Evolutionary conservation across 768 basidiomycete genomes (phyloP).

Genomic region (Boletus eberwhitei): DNA sequence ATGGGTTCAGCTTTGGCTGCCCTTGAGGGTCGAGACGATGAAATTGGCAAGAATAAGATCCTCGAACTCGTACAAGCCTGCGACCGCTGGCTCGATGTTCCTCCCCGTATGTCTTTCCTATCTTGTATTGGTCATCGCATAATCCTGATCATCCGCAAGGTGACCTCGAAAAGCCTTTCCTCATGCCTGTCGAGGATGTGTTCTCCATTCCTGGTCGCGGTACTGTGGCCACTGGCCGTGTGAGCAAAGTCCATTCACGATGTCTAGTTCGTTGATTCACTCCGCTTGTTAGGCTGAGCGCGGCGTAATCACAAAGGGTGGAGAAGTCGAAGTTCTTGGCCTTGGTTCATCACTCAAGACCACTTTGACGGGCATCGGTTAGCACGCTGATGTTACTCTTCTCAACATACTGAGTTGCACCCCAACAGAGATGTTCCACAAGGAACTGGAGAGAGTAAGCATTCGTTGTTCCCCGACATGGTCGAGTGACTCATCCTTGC

Average conservation of each 20-base stretch:
- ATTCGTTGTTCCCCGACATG: background rate
- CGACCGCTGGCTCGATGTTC: slow-evolving; percentile 93
- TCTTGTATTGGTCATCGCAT: background rate
- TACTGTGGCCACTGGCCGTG: slow-evolving; percentile 94
- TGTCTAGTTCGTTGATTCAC: background rate
- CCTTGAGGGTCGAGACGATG: slow-evolving; percentile 78
- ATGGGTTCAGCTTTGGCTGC: slow-evolving; percentile 97
- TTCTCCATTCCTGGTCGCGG: slow-evolving; percentile 99
- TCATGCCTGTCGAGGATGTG: slow-evolving; percentile 93
- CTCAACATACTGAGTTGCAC: slow-evolving; percentile 1
- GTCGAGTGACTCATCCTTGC: slow-evolving; percentile 3
- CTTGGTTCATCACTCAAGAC: slow-evolving; percentile 82
- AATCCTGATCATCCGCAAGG: slow-evolving; percentile 41
- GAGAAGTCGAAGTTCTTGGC: slow-evolving; percentile 92
- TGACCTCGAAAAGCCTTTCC: slow-evolving; percentile 97
- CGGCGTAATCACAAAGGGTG: slow-evolving; percentile 85
- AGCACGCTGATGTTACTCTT: background rate
- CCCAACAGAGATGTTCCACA: slow-evolving; percentile 94
- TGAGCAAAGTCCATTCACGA: slow-evolving; percentile 33
- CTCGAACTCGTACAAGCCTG: slow-evolving; percentile 79
- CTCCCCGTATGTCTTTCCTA: slow-evolving; percentile 59
- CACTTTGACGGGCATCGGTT: slow-evolving; percentile 90
- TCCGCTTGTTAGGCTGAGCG: slow-evolving; percentile 71
- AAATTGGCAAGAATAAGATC: slow-evolving; percentile 79
- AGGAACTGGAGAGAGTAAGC: slow-evolving; percentile 89